Percentiles rank a stretch among this genome's conserved stretches.
These are phyloP conservation scores for Leptodermis oblonga DNA, from an alignment of 257 asterid species.

Conservation along the genomic window DNA sequence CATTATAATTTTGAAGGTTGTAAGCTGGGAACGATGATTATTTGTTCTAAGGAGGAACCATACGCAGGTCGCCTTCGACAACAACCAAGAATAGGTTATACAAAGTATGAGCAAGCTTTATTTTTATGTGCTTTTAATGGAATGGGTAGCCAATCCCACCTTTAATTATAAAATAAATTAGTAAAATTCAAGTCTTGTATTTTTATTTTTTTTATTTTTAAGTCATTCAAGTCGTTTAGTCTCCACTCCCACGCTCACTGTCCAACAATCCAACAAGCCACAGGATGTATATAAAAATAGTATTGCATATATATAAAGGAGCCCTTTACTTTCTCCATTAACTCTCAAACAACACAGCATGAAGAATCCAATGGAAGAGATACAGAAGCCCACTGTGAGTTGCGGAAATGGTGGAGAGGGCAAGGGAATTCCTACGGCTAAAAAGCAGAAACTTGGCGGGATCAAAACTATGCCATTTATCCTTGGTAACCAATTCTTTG, in stretches of 20 bases:
- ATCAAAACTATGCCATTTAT: constrained; percentile 78
- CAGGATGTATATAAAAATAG: neutral
- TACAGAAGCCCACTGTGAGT: constrained; percentile 20
- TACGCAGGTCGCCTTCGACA: too few relatives aligned
- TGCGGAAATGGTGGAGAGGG: constrained; percentile 35
- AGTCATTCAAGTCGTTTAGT: constrained; percentile 24
- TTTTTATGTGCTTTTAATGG: too few relatives aligned
- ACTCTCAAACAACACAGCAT: constrained; percentile 3
- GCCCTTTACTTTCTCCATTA: neutral
- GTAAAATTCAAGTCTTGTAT: too few relatives aligned
- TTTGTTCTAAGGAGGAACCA: too few relatives aligned
- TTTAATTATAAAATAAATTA: too few relatives aligned
- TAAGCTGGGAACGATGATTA: too few relatives aligned
- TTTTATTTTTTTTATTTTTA: too few relatives aligned
- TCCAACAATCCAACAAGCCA: neutral
- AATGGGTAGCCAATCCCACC: neutral
- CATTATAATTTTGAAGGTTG: too few relatives aligned
- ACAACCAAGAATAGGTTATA: too few relatives aligned
- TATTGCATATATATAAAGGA: constrained; percentile 13
- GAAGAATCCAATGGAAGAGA: constrained; percentile 34
- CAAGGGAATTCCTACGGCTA: constrained; percentile 13
- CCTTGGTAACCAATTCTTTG: constrained; percentile 66
- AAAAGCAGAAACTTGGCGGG: constrained; percentile 50
- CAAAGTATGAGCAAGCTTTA: too few relatives aligned
- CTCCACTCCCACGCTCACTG: constrained; percentile 26